These are phyloP conservation scores for Dactylis glomerata DNA, from an alignment of 176 grass and related monocot species.

Conservation along the genomic window DNA sequence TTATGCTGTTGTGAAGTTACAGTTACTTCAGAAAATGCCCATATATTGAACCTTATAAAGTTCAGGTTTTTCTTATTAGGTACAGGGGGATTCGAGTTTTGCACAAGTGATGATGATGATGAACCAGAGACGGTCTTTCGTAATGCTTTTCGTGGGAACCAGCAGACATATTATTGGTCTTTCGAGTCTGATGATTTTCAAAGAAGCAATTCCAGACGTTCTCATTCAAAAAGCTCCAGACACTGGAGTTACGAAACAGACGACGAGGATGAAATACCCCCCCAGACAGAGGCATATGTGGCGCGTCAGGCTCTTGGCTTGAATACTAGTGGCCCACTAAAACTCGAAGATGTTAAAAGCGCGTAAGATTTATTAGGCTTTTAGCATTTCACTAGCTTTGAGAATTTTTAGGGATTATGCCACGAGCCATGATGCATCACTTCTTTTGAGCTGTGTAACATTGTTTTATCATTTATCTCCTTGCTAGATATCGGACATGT, in stretches of 20 bases:
- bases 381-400: slow-evolving; percentile 9
- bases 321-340: slow-evolving; percentile 68
- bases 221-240: slow-evolving; percentile 45
- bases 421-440: slow-evolving; percentile 20
- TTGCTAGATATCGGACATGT: slow-evolving; percentile 72
- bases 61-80: slow-evolving; percentile 20
- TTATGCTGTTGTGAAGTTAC: not conserved
- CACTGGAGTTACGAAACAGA: slow-evolving; percentile 63
- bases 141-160: slow-evolving; percentile 47
- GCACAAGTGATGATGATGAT: slow-evolving; percentile 68
- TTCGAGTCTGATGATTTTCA: slow-evolving; percentile 56
- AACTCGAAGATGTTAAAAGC: slow-evolving; percentile 92
- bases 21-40: not conserved
- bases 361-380: slow-evolving; percentile 59
- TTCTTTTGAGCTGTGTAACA: slow-evolving; percentile 1
- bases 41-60: not conserved
- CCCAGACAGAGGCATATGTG: slow-evolving; percentile 43
- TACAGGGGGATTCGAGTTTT: slow-evolving; percentile 55
- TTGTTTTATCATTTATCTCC: slow-evolving; percentile 23
- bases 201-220: slow-evolving; percentile 22
- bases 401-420: not conserved
- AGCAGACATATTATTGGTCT: slow-evolving; percentile 67
- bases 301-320: slow-evolving; percentile 74
- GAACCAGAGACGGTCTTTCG: slow-evolving; percentile 64
- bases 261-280: slow-evolving; percentile 40